phyloP scores from a whole-genome alignment of 805 yeast species.

The Candida ascalaphidarum region DNA sequence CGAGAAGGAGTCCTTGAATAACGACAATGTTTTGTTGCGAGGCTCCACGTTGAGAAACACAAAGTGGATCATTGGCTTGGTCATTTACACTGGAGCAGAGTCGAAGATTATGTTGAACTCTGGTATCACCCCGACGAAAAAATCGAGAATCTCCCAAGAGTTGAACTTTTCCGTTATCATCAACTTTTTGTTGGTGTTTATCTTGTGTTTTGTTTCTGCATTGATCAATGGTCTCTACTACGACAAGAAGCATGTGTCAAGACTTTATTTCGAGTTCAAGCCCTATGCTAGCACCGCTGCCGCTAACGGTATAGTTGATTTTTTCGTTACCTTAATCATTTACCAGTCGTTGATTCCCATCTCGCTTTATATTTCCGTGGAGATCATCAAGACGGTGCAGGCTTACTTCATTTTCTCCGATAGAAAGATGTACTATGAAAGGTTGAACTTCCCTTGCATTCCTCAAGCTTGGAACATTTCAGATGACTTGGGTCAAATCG shows the following conservation, averaged over 20 bases:
- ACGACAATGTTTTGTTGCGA: conserved; percentile 58
- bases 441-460: conserved; percentile 70
- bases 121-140: conserved; percentile 70
- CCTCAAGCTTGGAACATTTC: conserved; percentile 83
- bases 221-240: conserved; percentile 62
- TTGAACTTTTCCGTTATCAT: conserved; percentile 58
- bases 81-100: conserved; percentile 69
- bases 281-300: conserved; percentile 54
- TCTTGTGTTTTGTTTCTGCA: conserved; percentile 63
- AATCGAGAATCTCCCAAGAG: conserved; percentile 55
- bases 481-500: conserved; percentile 81
- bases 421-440: conserved; percentile 58
- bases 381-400: conserved; percentile 75
- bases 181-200: conserved; percentile 54
- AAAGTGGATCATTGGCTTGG: conserved; percentile 67
- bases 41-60: conserved; percentile 71
- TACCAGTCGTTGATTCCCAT: conserved; percentile 80
- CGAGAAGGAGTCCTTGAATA: conserved; percentile 49
- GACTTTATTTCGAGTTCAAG: conserved; percentile 51
- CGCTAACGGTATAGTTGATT: conserved; percentile 59
- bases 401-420: conserved; percentile 76
- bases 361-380: conserved; percentile 73
- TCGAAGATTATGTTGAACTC: conserved; percentile 73
- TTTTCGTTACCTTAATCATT: conserved; percentile 68
- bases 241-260: conserved; percentile 32